phyloP scores from a whole-genome alignment of 163 green algal genomes.

The Chlorella variabilis region DNA sequence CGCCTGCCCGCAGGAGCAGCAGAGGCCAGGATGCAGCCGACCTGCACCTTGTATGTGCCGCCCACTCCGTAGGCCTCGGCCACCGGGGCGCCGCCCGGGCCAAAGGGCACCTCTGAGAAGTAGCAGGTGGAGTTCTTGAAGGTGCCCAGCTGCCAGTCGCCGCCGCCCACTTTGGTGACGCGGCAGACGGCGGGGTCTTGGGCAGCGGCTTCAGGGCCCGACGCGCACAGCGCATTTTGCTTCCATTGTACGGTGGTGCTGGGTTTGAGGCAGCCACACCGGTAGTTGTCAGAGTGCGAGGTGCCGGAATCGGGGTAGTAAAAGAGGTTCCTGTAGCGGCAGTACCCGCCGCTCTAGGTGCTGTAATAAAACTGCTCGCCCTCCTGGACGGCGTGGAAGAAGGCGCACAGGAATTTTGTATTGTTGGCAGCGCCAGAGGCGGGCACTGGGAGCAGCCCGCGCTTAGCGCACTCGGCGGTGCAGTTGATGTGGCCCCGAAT shows the following conservation, averaged over 20 bases:
- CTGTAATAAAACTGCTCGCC: not conserved
- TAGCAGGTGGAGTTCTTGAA: not conserved
- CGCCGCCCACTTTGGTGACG: not conserved
- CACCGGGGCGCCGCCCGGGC: not conserved
- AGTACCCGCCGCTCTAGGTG: not conserved
- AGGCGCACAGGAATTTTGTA: not conserved
- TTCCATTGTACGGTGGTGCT: not conserved
- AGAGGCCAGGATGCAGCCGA: not conserved
- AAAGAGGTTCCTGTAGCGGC: not conserved
- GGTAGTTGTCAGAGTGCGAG: not conserved
- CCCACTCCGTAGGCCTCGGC: not conserved
- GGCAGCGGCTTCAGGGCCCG: not conserved
- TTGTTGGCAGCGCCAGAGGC: no score
- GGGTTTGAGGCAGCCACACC: not conserved
- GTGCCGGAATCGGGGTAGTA: not conserved
- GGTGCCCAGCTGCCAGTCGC: not conserved
- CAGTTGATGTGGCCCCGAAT: no score
- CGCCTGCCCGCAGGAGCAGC: not conserved
- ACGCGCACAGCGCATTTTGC: not conserved
- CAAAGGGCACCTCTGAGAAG: not conserved
- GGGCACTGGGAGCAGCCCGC: no score
- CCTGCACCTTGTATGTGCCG: not conserved
- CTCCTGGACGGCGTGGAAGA: not conserved
- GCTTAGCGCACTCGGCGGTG: no score
- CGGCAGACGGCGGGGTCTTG: conserved; percentile 3